Evolutionary conservation across 106 monocot genomes (phyloP).

Genomic region (Chionographis japonica): DNA sequence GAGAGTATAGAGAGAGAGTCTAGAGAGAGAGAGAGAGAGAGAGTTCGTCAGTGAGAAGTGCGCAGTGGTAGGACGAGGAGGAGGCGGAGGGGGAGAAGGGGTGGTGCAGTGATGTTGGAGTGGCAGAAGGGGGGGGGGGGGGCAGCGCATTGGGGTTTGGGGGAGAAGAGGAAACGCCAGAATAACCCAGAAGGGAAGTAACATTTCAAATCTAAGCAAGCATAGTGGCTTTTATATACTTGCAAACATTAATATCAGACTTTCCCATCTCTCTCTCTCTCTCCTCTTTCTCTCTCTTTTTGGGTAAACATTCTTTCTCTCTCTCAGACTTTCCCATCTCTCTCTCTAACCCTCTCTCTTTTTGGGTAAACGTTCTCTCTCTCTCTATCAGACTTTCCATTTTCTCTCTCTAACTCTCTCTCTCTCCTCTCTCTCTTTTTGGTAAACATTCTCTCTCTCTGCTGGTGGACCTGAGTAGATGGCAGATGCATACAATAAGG

Average conservation of each 20-base stretch:
- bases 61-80: constrained; percentile 8
- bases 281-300: constrained; percentile 3
- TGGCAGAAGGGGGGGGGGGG: neutral
- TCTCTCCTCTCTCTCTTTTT: no score
- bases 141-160: constrained; percentile 29
- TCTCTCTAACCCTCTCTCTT: no score
- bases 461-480: no score
- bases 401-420: no score
- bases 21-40: constrained; percentile 7
- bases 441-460: no score
- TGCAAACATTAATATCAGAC: neutral
- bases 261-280: neutral
- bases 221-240: constrained; percentile 6
- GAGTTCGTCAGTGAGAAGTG: neutral
- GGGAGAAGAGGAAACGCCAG: constrained; percentile 29
- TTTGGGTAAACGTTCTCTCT: no score
- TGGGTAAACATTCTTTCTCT: no score
- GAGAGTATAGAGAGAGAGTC: neutral
- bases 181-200: constrained; percentile 8
- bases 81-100: neutral
- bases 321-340: no score
- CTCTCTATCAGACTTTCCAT: no score
- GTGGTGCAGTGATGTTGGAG: neutral
- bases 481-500: no score
- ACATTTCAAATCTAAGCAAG: constrained; percentile 21